These are phyloP conservation scores for Gloeophyllum trabeum DNA, from an alignment of 768 basidiomycete species.

Conservation along the genomic window DNA sequence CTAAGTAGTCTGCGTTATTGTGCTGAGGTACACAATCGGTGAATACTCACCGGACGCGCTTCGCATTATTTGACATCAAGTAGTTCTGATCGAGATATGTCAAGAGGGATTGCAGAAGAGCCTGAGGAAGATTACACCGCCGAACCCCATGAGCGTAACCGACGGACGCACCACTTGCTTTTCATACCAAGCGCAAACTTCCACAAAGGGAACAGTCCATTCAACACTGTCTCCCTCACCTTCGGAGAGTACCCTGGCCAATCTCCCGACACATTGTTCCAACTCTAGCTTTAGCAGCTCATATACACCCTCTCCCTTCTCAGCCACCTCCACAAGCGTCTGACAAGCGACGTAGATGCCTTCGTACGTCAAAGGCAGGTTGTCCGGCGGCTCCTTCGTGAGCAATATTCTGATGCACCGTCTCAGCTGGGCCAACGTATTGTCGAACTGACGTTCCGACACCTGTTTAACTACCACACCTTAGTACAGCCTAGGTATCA, in stretches of 20 bases:
- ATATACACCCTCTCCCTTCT: slow-evolving; percentile 48
- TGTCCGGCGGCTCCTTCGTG: slow-evolving; percentile 20
- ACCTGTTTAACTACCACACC: slow-evolving; percentile 7
- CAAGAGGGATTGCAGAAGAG: slow-evolving; percentile 48
- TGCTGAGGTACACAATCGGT: too few relatives aligned
- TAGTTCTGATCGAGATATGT: slow-evolving; percentile 67
- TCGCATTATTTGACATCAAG: slow-evolving; percentile 18
- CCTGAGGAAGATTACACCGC: slow-evolving; percentile 21
- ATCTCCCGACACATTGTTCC: slow-evolving; percentile 34
- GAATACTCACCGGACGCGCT: too few relatives aligned
- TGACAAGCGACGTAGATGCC: slow-evolving; percentile 46
- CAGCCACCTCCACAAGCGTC: slow-evolving; percentile 36
- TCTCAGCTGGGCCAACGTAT: slow-evolving; percentile 19
- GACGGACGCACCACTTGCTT: slow-evolving; percentile 41
- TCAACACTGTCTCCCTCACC: slow-evolving; percentile 20
- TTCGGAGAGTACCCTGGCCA: slow-evolving; percentile 27
- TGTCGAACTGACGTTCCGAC: slow-evolving; percentile 7
- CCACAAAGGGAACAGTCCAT: slow-evolving; percentile 52
- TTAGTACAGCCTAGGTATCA: background rate
- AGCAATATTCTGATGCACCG: slow-evolving; percentile 23
- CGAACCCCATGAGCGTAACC: background rate
- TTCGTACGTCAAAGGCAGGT: slow-evolving; percentile 40
- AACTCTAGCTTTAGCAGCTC: slow-evolving; percentile 46
- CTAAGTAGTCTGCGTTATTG: too few relatives aligned
- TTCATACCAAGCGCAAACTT: slow-evolving; percentile 53